Percentiles rank a stretch among this genome's conserved stretches.
phyloP scores from a whole-genome alignment of 2,329 filamentous ascomycete species.

The Colletotrichum musae region DNA sequence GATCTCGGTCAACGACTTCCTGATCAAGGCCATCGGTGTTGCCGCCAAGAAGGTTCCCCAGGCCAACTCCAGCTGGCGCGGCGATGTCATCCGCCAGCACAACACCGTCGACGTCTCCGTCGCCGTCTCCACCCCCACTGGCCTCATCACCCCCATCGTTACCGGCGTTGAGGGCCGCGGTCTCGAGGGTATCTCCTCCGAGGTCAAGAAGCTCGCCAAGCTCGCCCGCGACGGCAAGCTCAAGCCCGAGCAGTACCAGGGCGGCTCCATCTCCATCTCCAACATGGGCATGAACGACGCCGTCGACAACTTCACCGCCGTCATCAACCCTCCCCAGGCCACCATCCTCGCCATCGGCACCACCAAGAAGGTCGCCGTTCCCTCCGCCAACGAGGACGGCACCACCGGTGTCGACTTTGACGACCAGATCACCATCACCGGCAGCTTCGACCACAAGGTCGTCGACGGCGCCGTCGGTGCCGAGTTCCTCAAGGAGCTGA shows the following conservation, averaged over 20 bases:
- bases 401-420: constrained; percentile 86
- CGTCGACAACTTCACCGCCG: constrained; percentile 95
- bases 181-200: constrained; percentile 86
- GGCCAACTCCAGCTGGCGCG: constrained; percentile 96
- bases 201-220: constrained; percentile 97
- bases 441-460: constrained; percentile 98
- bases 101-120: constrained; percentile 95
- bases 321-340: constrained; percentile 99
- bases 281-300: constrained; percentile 99
- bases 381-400: constrained; percentile 79
- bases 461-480: constrained; percentile 96
- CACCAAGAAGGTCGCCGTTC: constrained; percentile 94
- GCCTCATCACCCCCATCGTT: constrained; percentile 98
- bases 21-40: constrained; percentile 94
- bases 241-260: constrained; percentile 99
- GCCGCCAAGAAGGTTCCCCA: constrained; percentile 94
- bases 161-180: constrained; percentile 89
- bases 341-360: constrained; percentile 96
- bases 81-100: constrained; percentile 92
- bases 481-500: constrained; percentile 96
- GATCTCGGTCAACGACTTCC: constrained; percentile 99
- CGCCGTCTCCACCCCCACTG: constrained; percentile 91
- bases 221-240: constrained; percentile 97
- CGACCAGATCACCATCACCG: constrained; percentile 95
- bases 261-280: constrained; percentile 98